A percentile compares a stretch with the other conserved stretches of the same genome.
Evolutionary conservation across 164 flowering plant species (phyloP).

Genomic region (Magnolia officinalis): DNA sequence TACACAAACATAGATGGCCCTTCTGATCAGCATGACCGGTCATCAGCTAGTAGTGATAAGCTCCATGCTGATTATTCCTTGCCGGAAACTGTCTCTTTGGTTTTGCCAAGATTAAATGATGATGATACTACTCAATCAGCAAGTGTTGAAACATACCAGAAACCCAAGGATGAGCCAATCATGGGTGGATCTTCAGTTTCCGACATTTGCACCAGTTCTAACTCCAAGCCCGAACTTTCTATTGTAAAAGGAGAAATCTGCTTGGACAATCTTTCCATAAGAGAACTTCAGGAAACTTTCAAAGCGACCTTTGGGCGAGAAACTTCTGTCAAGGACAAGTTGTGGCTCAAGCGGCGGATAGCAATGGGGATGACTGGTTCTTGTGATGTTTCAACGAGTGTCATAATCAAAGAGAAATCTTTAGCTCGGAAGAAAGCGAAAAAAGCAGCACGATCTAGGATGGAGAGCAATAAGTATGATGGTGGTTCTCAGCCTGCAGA

Average conservation of each 20-base stretch:
- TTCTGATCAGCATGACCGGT: constrained; percentile 29
- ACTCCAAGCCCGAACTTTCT: constrained; percentile 57
- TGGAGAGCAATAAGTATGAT: constrained; percentile 13
- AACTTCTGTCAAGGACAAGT: constrained; percentile 88
- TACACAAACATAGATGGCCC: constrained; percentile 21
- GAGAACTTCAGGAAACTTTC: constrained; percentile 88
- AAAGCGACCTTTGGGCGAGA: constrained; percentile 88
- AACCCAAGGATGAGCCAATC: constrained; percentile 20
- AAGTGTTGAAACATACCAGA: constrained; percentile 29
- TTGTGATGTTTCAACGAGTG: constrained; percentile 69
- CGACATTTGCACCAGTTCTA: constrained; percentile 19
- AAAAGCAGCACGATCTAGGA: constrained; percentile 19
- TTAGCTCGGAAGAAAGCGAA: constrained; percentile 29
- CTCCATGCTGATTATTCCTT: constrained; percentile 24
- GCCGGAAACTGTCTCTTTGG: constrained; percentile 40
- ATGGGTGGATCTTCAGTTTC: constrained; percentile 36
- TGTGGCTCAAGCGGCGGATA: constrained; percentile 94
- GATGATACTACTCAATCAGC: constrained; percentile 19
- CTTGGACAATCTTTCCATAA: constrained; percentile 70
- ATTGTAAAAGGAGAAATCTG: constrained; percentile 58
- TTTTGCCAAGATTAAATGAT: constrained; percentile 20
- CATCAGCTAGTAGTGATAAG: constrained; percentile 29
- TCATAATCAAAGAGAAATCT: constrained; percentile 50
- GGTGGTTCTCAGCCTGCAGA: constrained; percentile 16
- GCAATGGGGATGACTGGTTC: constrained; percentile 87